A percentile compares a stretch with the other conserved stretches of the same genome.
Conservation (phyloP, 257 asterid genomes). For the Asclepias syriaca region DNA sequence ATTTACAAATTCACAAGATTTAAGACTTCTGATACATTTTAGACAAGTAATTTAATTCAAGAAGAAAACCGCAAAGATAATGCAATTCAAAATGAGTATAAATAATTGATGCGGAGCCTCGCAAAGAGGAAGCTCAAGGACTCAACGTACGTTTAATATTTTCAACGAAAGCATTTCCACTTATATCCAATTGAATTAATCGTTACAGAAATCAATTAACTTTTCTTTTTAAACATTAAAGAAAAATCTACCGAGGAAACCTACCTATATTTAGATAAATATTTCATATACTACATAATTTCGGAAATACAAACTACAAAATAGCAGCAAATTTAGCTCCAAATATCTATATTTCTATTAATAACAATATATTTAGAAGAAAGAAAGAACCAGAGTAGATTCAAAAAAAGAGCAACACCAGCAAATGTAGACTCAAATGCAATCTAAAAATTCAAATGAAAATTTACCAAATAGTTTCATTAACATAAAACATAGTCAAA, state of each 20-base stretch:
- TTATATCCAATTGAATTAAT: background rate
- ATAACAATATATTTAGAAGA: background rate
- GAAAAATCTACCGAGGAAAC: background rate
- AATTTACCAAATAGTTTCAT: background rate
- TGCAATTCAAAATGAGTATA: background rate
- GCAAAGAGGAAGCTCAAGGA: slow-evolving; percentile 10
- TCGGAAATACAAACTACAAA: background rate
- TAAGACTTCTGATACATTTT: background rate
- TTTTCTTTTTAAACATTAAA: background rate
- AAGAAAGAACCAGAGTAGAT: background rate
- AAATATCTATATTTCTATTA: background rate
- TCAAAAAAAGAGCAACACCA: background rate
- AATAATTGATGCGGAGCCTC: background rate
- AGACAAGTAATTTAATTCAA: background rate
- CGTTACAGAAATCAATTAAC: background rate
- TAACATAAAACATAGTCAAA: slow-evolving; percentile 4
- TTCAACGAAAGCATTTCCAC: background rate
- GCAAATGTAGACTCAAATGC: slow-evolving; percentile 16
- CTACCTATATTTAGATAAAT: background rate
- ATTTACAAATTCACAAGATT: background rate
- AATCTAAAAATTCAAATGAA: slow-evolving; percentile 12
- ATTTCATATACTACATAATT: background rate
- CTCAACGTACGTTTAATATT: background rate
- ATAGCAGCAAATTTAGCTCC: background rate
- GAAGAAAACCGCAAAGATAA: background rate